Conservation (phyloP, 1,284 basidiomycete species). For the Puccinia triticina region DNA sequence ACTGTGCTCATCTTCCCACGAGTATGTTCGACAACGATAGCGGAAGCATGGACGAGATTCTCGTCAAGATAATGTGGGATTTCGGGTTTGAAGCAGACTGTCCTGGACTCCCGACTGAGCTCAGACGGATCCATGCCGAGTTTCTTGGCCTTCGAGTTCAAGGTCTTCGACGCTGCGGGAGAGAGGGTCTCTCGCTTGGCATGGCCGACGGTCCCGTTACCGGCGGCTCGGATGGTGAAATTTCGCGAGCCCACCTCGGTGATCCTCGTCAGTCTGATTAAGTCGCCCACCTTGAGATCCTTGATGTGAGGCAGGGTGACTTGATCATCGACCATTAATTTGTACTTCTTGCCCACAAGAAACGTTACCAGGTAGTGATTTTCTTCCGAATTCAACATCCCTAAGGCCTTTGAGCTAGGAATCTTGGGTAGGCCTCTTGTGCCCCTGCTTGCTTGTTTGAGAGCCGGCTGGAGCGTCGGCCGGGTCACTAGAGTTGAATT, state of each 20-base stretch:
- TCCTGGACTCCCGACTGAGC: conserved; percentile 21
- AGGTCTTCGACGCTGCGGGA: conserved; percentile 63
- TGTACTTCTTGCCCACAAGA: conserved; percentile 83
- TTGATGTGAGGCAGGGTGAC: conserved; percentile 74
- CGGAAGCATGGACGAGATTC: conserved; percentile 69
- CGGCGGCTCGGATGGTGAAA: conserved; percentile 75
- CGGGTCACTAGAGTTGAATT: conserved; percentile 14
- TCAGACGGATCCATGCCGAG: conserved; percentile 56
- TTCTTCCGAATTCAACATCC: conserved; percentile 67
- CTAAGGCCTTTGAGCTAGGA: conserved; percentile 57
- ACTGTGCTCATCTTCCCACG: conserved; percentile 87
- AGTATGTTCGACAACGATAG: conserved; percentile 94
- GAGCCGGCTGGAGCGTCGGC: conserved; percentile 27
- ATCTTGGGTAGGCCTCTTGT: not conserved
- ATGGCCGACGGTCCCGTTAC: conserved; percentile 60
- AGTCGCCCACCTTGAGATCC: conserved; percentile 77
- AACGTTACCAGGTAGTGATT: conserved; percentile 86
- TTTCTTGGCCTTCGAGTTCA: conserved; percentile 31
- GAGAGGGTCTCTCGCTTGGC: conserved; percentile 16
- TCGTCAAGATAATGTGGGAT: conserved; percentile 52
- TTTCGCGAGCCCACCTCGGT: conserved; percentile 93
- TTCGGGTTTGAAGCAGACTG: conserved; percentile 55
- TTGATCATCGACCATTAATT: conserved; percentile 83
- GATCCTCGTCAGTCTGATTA: conserved; percentile 79
- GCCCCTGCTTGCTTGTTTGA: conserved; percentile 3